Evolutionary conservation across 2,329 filamentous ascomycete species (phyloP), one percentile per base, ranked within the genome.

Genomic region (Calonectria hongkongensis): DNA sequence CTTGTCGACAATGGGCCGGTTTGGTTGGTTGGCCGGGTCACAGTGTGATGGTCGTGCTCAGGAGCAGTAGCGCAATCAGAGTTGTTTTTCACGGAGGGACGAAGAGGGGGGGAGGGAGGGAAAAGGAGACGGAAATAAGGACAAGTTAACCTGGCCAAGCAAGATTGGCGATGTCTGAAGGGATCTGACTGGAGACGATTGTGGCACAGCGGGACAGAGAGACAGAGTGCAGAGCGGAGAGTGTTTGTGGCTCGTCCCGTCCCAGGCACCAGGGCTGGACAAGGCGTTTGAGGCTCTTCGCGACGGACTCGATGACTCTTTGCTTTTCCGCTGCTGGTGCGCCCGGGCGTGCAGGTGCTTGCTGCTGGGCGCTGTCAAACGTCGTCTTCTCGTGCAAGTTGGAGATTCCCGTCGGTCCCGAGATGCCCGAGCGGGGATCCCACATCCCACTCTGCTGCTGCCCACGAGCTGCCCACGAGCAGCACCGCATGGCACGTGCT

Each of bases 341-440:
- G 54, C 21, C 4, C 16, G 6, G 4, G 5, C 21, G 21, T 60
- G 30, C 30, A 5, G 54, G 12, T 27, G 21, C 8, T 43, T 8
- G 41, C 16, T 47, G 58, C 10, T 33, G 21, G 58, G 27, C 27
- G 6, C 10, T 33, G 13, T 47, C 25, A 27, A 15, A 5, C 30
- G 21, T 21, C 15, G 12, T 21, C 8, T 30, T 33, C 3, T 16
- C 15, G 18, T 30, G 41, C 41, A 16, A 25, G 39, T 21, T 43
- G 39, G 58, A 68, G 56, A 58, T 72, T 28, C 66, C 70, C 70
- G 70, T 71, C 70, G 70, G 70, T 68, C 65, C 70, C 70, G 70
- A 72, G 39, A 45, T 58, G 48, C 39, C 70, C 70, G 70, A 65
- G 45, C 62, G 62, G 62, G 68, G 68, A 21, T n/a, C 30, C 21